Percentiles rank a stretch among this genome's conserved stretches.
These are phyloP conservation scores for Mucuna pruriens DNA, from an alignment of 306 rosid species.

Conservation along the genomic window DNA sequence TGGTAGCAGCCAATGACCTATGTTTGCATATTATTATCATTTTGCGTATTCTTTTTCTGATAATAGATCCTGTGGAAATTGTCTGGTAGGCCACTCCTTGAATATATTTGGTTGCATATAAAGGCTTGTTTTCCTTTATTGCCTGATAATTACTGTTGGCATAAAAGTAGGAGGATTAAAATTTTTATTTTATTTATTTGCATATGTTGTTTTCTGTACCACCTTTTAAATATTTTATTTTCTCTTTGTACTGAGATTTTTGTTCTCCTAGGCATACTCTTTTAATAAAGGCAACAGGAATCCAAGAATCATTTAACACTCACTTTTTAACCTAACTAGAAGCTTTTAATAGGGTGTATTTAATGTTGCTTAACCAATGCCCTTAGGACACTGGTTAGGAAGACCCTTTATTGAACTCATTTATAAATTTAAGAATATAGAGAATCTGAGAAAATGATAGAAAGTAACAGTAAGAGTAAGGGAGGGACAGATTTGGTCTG, in stretches of 20 bases:
- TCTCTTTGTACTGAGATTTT: slow-evolving; percentile 6
- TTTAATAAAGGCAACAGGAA: neutral
- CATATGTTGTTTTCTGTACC: neutral
- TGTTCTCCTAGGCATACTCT: neutral
- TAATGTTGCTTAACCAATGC: neutral
- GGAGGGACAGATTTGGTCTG: neutral
- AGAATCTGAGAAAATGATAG: neutral
- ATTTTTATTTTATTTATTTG: neutral
- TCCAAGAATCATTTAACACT: neutral
- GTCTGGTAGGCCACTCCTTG: neutral
- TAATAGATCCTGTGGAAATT: slow-evolving; percentile 12
- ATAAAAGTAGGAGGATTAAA: neutral
- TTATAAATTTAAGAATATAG: neutral
- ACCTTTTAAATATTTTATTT: neutral
- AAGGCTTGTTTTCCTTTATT: neutral
- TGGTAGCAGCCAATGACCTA: slow-evolving; percentile 23
- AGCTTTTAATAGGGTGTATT: neutral
- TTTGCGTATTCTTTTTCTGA: slow-evolving; percentile 21
- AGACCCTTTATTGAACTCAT: neutral
- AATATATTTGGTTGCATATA: neutral
- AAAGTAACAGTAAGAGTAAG: neutral
- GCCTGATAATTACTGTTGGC: neutral
- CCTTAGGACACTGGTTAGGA: neutral
- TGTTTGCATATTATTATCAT: slow-evolving; percentile 22
- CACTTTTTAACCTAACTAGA: neutral